Percentiles rank a stretch among this genome's conserved stretches.
phyloP scores from a whole-genome alignment of 2,329 filamentous ascomycete species.

The Gnomoniopsis sp. region DNA sequence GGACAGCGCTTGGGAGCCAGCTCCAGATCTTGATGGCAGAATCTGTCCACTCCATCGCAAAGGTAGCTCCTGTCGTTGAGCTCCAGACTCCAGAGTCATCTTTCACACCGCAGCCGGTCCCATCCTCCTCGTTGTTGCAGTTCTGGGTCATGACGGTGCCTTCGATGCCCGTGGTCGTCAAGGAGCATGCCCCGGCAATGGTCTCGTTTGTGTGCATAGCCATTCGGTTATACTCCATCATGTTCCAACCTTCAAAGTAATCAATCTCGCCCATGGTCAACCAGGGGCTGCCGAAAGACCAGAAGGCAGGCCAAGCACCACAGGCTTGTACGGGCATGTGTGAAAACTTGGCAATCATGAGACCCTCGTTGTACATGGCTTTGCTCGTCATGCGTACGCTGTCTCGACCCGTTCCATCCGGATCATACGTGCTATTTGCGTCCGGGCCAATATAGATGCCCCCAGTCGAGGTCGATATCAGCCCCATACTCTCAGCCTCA shows the following conservation, averaged over 20 bases:
- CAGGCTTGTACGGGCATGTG: conserved; percentile 13
- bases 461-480: conserved; percentile 29
- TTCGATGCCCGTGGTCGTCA: not conserved
- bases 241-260: conserved; percentile 6
- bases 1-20: conserved; percentile 1
- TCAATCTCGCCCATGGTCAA: conserved; percentile 14
- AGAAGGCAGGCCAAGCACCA: conserved; percentile 16
- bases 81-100: conserved; percentile 5
- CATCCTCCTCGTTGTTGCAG: conserved; percentile 1
- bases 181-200: not conserved
- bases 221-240: conserved; percentile 6
- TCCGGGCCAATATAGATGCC: conserved; percentile 7
- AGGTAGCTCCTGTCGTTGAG: conserved; percentile 3
- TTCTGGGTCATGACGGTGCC: conserved; percentile 1
- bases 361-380: conserved; percentile 7
- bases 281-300: conserved; percentile 11
- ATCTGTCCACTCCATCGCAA: conserved; percentile 12
- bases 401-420: not conserved
- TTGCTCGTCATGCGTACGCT: conserved; percentile 12
- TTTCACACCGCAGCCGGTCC: conserved; percentile 2
- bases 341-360: conserved; percentile 11
- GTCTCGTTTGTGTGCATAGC: conserved; percentile 11
- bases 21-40: conserved; percentile 11
- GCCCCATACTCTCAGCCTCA: conserved; percentile 32
- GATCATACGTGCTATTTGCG: conserved; percentile 1